Base-by-base conservation (phyloP, 2,329 filamentous ascomycete genomes). In the Spiromastix sp. region DNA sequence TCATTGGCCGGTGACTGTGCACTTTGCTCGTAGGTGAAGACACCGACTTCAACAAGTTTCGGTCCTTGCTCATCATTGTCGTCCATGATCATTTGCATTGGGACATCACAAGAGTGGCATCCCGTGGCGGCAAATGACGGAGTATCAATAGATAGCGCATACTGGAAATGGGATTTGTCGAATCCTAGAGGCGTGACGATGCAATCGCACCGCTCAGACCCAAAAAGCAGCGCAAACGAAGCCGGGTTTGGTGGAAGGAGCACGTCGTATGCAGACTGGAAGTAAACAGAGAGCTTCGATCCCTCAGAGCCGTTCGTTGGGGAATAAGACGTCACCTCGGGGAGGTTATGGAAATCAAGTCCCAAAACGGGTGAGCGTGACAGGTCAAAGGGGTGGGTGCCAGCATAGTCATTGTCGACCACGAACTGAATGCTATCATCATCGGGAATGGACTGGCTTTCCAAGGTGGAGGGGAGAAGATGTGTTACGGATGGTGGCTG, bases 221-320 rank as follows among this genome's bases (percentile, higher is more conserved):
- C 85, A 58, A 94, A 93, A 30, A 79, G 72, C 36, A 94, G 60
- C 44, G 64, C 79, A 49, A 84, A 77, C 33, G 68, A 43, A 29
- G 34, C 37, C 8, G 52, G 51, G 28, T 52, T 65, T 48, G 66
- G 70, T 39, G 68, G 70, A 20, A 68, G 71, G 57, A 78, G 72
- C 38, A 93, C 62, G 51, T 93, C 81, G 61, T 83, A 84, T 41
- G 79, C 71, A 28, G 81, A 80, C 34, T 79, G 77, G 19, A 93
- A 72, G 53, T 83, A 80, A 44, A 94, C 69, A 40, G 73, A 71
- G 7, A 94, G 65, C 48, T 78, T 78, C 13, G 80, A 81, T 36
- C 82, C 81, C 51, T 73, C 71, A 21, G 68, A 61, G 28, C 86
- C 87, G 49, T 74, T 69, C 29, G 66, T 63, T 12, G 87, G 89